Percentiles rank a stretch among this genome's conserved stretches.
These are phyloP conservation scores for Prorocentrum cordatum DNA, from an alignment of 169 alveolate genomes.

Conservation along the genomic window DNA sequence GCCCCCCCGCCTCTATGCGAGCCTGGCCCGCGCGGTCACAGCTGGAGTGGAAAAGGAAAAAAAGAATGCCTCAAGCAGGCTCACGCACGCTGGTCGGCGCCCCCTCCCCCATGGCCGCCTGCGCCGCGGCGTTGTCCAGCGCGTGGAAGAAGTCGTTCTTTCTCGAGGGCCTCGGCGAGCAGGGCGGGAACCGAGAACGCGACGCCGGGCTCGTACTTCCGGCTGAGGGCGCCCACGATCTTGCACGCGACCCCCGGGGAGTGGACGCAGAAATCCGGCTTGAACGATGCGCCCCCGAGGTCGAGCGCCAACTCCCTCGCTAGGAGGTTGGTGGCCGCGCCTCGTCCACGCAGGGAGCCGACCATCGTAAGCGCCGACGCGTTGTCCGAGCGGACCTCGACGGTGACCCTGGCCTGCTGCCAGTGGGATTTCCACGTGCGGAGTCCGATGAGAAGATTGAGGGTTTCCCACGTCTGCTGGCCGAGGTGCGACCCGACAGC, in stretches of 20 bases:
- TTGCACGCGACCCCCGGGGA: neutral
- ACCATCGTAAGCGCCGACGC: neutral
- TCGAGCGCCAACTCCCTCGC: neutral
- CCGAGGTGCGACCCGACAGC: neutral
- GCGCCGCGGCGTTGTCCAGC: too few relatives aligned
- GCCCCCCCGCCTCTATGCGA: too few relatives aligned
- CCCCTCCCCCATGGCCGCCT: too few relatives aligned
- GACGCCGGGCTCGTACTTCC: neutral
- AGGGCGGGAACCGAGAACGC: neutral
- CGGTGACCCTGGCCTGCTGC: neutral
- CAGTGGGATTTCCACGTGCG: neutral
- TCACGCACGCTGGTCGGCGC: too few relatives aligned
- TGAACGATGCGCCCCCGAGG: neutral
- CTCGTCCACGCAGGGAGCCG: neutral
- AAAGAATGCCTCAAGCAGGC: too few relatives aligned
- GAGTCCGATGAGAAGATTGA: neutral
- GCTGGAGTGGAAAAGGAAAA: too few relatives aligned
- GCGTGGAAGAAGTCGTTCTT: too few relatives aligned
- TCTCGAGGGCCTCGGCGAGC: too few relatives aligned
- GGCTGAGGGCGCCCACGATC: neutral
- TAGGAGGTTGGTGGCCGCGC: neutral
- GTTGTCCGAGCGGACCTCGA: neutral
- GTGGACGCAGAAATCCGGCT: neutral
- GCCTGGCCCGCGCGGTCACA: too few relatives aligned
- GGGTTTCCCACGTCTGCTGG: slow-evolving; percentile 2